Evolutionary conservation across 169 alveolate species (phyloP).

Genomic region (Plasmodium fragile): DNA sequence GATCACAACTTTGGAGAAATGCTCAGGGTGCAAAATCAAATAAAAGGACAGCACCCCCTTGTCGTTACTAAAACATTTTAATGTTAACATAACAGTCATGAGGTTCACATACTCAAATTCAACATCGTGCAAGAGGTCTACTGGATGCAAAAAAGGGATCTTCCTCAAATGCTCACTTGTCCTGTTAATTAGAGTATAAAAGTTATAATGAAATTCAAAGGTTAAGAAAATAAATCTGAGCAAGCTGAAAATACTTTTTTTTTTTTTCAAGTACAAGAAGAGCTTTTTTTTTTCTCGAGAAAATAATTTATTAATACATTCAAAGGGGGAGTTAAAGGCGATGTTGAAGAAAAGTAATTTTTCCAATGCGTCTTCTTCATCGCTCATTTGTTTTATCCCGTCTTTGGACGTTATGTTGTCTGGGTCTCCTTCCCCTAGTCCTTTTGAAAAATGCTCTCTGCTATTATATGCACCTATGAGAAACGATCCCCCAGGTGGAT

Average conservation of each 20-base stretch:
- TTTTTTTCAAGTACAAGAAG: slow-evolving; percentile 33
- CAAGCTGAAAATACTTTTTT: slow-evolving; percentile 39
- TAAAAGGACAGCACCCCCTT: slow-evolving; percentile 40
- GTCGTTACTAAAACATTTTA: background rate
- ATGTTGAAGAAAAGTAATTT: slow-evolving; percentile 27
- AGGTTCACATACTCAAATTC: slow-evolving; percentile 32
- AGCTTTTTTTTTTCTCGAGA: slow-evolving; percentile 48
- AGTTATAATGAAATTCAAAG: slow-evolving; percentile 58
- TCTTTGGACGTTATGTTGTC: background rate
- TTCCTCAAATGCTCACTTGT: slow-evolving; percentile 55
- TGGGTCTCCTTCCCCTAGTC: background rate
- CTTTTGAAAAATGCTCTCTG: background rate
- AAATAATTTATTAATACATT: slow-evolving; percentile 46
- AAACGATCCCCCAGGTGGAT: background rate
- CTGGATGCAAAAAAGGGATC: slow-evolving; percentile 26
- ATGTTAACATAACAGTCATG: slow-evolving; percentile 20
- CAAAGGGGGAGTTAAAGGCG: slow-evolving; percentile 20
- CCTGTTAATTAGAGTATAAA: slow-evolving; percentile 30
- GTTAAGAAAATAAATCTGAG: slow-evolving; percentile 41
- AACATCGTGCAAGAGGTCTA: background rate
- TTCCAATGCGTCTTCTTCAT: slow-evolving; percentile 8
- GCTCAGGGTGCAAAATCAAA: slow-evolving; percentile 35
- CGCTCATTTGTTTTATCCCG: background rate
- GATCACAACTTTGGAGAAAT: slow-evolving; percentile 38
- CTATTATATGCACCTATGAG: background rate